A percentile compares a stretch with the other conserved stretches of the same genome.
phyloP scores from a whole-genome alignment of 179 eudicot genomes.

The Silene vulgaris region DNA sequence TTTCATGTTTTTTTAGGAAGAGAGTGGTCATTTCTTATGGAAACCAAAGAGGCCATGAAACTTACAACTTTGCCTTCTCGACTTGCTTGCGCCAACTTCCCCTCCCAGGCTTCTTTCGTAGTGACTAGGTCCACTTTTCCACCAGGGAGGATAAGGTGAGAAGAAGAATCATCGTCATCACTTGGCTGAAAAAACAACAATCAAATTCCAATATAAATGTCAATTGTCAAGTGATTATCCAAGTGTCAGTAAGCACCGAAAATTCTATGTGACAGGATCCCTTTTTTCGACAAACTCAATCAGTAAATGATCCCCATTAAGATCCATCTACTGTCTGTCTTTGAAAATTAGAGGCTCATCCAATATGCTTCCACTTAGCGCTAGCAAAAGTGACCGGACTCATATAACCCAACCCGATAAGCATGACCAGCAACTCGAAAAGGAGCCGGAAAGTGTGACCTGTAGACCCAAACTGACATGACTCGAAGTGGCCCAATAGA shows the following conservation, averaged over 20 bases:
- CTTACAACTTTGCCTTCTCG: conserved; percentile 81
- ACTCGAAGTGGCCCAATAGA: too few species aligned
- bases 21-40: neutral
- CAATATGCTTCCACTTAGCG: neutral
- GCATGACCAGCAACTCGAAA: too few species aligned
- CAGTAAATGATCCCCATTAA: neutral
- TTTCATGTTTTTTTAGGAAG: too few species aligned
- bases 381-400: neutral
- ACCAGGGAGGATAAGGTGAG: conserved; percentile 62
- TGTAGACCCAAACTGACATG: too few species aligned
- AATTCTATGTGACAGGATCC: neutral
- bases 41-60: conserved; percentile 12
- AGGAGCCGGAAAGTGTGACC: too few species aligned
- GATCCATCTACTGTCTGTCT: neutral
- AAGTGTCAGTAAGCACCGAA: neutral
- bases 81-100: conserved; percentile 65
- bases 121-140: conserved; percentile 83
- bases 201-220: conserved; percentile 5
- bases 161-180: conserved; percentile 52
- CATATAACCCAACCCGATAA: too few species aligned
- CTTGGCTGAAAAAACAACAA: conserved; percentile 27
- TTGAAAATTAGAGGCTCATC: neutral
- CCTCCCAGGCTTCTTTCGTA: conserved; percentile 76
- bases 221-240: conserved; percentile 17
- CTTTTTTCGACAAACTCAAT: neutral